These are phyloP conservation scores for Rheum nobile DNA, from an alignment of 148 eudicot species.

Conservation along the genomic window DNA sequence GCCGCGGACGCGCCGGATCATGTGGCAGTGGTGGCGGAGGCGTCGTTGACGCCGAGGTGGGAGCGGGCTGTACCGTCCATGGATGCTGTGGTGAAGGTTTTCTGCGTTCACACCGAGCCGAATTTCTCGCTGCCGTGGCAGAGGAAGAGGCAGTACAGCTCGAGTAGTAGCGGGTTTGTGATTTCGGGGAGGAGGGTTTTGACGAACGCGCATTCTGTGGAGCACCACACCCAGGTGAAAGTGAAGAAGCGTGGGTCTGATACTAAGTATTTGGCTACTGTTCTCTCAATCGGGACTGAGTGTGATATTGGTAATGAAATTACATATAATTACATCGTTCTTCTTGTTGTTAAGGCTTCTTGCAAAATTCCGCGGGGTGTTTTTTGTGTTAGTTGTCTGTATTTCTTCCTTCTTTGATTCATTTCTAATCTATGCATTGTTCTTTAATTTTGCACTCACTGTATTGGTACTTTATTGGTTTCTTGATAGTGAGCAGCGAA, in stretches of 20 bases:
- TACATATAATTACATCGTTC: background rate
- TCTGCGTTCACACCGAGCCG: conserved; percentile 18
- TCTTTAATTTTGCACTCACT: background rate
- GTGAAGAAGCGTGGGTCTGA: conserved; percentile 19
- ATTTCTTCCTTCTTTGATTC: background rate
- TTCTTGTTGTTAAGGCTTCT: too few relatives aligned
- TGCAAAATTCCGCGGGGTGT: background rate
- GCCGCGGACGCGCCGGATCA: background rate
- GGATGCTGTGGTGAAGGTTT: conserved; percentile 21
- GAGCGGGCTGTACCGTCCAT: conserved; percentile 15
- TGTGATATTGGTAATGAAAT: conserved; percentile 15
- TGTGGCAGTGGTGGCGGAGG: conserved; percentile 1
- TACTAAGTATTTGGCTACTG: conserved; percentile 18
- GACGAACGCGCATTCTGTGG: conserved; percentile 20
- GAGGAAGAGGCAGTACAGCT: conserved; percentile 18
- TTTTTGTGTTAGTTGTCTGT: background rate
- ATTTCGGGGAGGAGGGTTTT: conserved; percentile 15
- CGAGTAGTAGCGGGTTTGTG: conserved; percentile 18
- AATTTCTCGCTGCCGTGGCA: conserved; percentile 19
- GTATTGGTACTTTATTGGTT: background rate
- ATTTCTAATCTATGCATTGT: background rate
- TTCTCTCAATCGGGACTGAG: conserved; percentile 18
- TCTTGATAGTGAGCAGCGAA: background rate
- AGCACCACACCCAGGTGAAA: conserved; percentile 18
- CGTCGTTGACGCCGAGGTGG: conserved; percentile 2